phyloP scores from a whole-genome alignment of 352 stramenopile genomes.

The Pythium aphanidermatum region DNA sequence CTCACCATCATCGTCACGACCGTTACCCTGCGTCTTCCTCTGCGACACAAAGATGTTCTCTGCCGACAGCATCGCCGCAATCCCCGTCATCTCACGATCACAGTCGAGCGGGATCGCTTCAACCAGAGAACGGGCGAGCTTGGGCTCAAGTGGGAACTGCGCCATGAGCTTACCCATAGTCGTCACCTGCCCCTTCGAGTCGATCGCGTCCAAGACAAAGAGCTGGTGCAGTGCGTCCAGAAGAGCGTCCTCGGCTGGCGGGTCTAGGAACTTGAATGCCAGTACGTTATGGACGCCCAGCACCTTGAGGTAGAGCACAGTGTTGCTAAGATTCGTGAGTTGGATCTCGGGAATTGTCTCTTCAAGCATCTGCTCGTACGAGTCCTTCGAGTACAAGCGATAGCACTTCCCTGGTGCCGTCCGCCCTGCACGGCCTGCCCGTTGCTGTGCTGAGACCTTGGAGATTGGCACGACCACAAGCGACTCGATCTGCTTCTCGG shows the following conservation, averaged over 20 bases:
- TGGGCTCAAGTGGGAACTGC: slow-evolving; percentile 78
- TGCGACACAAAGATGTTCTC: slow-evolving; percentile 66
- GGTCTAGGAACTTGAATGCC: slow-evolving; percentile 62
- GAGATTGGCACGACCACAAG: slow-evolving; percentile 95
- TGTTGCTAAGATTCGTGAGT: slow-evolving; percentile 90
- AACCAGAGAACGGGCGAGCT: slow-evolving; percentile 55
- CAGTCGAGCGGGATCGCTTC: slow-evolving; percentile 55
- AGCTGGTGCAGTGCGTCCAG: slow-evolving; percentile 76
- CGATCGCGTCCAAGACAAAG: slow-evolving; percentile 55
- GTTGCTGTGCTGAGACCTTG: slow-evolving; percentile 91
- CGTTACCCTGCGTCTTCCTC: slow-evolving; percentile 13
- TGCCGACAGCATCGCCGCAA: slow-evolving; percentile 82
- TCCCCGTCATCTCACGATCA: slow-evolving; percentile 47
- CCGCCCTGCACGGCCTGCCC: slow-evolving; percentile 93
- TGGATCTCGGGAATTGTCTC: slow-evolving; percentile 99
- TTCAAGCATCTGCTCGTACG: slow-evolving; percentile 94
- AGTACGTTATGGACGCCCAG: slow-evolving; percentile 71
- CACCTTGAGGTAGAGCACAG: slow-evolving; percentile 89
- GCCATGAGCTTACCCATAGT: slow-evolving; percentile 72
- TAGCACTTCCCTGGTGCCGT: slow-evolving; percentile 98
- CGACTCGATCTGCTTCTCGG: slow-evolving; percentile 63
- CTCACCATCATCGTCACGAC: slow-evolving; percentile 12
- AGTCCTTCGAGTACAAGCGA: slow-evolving; percentile 96
- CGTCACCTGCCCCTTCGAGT: slow-evolving; percentile 44
- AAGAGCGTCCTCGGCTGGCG: slow-evolving; percentile 58